A percentile compares a stretch with the other conserved stretches of the same genome.
Evolutionary conservation across 495 filamentous ascomycete genomes (phyloP).

Genomic region (Cercophora samala): DNA sequence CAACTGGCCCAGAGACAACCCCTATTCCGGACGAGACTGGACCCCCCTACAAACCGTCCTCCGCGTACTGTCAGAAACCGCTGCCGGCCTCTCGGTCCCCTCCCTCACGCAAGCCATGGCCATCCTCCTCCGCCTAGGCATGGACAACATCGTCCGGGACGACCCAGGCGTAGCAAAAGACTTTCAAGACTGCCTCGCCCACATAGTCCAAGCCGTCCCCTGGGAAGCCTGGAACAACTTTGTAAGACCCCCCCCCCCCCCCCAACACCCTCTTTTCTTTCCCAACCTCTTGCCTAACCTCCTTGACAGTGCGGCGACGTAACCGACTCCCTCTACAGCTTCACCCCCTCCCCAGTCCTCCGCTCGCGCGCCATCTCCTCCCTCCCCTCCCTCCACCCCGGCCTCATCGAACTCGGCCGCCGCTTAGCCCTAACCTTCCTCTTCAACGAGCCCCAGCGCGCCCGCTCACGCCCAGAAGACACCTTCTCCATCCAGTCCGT

Average conservation of each 20-base stretch:
- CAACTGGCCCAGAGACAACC: slow-evolving; percentile 15
- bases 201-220: slow-evolving; percentile 21
- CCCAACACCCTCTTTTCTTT: too few species aligned
- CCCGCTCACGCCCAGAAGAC: slow-evolving; percentile 42
- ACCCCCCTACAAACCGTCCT: slow-evolving; percentile 35
- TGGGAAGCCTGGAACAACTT: slow-evolving; percentile 25
- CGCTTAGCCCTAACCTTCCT: slow-evolving; percentile 73
- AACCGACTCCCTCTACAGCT: slow-evolving; percentile 50
- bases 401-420: slow-evolving; percentile 60
- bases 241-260: slow-evolving; percentile 19
- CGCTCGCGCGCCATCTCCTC: slow-evolving; percentile 52
- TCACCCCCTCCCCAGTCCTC: slow-evolving; percentile 48
- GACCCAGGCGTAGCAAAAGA: slow-evolving; percentile 32
- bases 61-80: slow-evolving; percentile 31
- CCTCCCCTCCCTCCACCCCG: slow-evolving; percentile 54
- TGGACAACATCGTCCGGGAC: slow-evolving; percentile 45
- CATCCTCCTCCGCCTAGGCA: slow-evolving; percentile 52
- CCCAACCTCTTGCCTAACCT: slow-evolving; percentile 15
- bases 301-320: slow-evolving; percentile 51
- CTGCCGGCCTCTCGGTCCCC: slow-evolving; percentile 22
- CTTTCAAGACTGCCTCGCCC: slow-evolving; percentile 24
- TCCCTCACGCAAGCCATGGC: slow-evolving; percentile 29
- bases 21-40: slow-evolving; percentile 37
- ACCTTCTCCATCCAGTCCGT: slow-evolving; percentile 53
- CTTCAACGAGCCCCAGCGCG: slow-evolving; percentile 50